A percentile compares a stretch with the other conserved stretches of the same genome.
phyloP scores from a whole-genome alignment of 192 early-diverging fungal species.

The Kickxella alabastrina region DNA sequence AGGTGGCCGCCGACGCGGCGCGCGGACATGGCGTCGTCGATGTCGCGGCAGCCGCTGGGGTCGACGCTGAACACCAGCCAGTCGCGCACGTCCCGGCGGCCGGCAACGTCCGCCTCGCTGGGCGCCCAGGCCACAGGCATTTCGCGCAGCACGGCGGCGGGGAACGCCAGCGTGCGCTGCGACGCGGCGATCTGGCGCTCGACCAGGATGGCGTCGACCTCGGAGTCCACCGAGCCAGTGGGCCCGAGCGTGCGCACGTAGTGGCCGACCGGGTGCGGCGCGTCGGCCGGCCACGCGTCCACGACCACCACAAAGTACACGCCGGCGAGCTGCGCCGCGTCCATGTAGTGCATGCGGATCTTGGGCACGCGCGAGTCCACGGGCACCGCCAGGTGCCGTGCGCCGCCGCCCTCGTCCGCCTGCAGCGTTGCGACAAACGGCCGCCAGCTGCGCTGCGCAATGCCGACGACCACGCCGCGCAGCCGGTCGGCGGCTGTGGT shows the following conservation, averaged over 20 bases:
- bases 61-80: constrained; percentile 65
- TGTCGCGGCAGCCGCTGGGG: constrained; percentile 73
- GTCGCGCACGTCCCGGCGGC: constrained; percentile 38
- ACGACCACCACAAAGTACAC: constrained; percentile 70
- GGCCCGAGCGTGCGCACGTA: constrained; percentile 67
- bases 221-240: constrained; percentile 63
- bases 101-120: constrained; percentile 19
- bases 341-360: constrained; percentile 68
- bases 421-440: constrained; percentile 75
- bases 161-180: constrained; percentile 66
- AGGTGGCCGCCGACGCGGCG: too few relatives aligned
- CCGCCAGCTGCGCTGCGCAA: constrained; percentile 67
- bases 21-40: constrained; percentile 75
- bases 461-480: constrained; percentile 55
- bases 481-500: background rate
- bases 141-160: constrained; percentile 58
- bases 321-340: constrained; percentile 54
- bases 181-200: constrained; percentile 74
- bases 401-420: constrained; percentile 52
- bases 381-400: constrained; percentile 63
- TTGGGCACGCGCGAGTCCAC: constrained; percentile 67
- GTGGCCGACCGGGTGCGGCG: constrained; percentile 74
- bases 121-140: constrained; percentile 67
- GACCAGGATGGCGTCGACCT: constrained; percentile 72
- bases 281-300: constrained; percentile 66